Evolutionary conservation across 495 filamentous ascomycete species (phyloP), one percentile per base, ranked within the genome.

Genomic region (Xylaria nigripes): DNA sequence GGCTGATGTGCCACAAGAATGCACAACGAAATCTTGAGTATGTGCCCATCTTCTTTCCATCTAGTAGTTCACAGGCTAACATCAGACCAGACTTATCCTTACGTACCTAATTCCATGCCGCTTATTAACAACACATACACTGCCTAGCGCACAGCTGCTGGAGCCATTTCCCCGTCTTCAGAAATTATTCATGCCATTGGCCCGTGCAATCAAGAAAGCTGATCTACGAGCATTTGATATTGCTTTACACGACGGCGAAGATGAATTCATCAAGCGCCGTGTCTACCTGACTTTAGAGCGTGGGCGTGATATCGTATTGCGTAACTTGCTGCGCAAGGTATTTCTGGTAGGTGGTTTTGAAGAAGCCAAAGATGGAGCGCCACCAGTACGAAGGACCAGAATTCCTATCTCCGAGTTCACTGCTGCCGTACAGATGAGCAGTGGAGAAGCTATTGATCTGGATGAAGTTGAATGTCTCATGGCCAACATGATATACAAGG

Each of bases 401-500:
- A 78, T 98, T 12, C 85, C 86, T 1, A 79, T 97, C 3, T 76
- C 77, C 9, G 87, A 95, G 53, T 96, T 97, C 66, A 68, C 68
- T 1, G 78, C 78, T 8, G 83, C 80, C 12, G 76, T 81, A 24
- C 77, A 76, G 48, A 67, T 81, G 24, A 79, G 76, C 49, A 74
- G 76, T 36, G 76, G 81, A 46, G 79, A 84, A 59, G 76, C 76
- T 10, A 74, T 93, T 34, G 91, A 96, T 58, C 78, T 76, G 19
- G 93, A 98, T 68, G 93, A 97, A 70, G 91, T 98, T 19, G 93
- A 98, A 71, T 97, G 94, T 69, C 65, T 96, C 55, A 59, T 98
- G 58, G 87, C 94, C 6, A 96, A 95, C 61, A 83, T 94, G 75
- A 95, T 97, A 34, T 97, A 97, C 73, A 98, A 95, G 81, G 90